Evolutionary conservation across 768 basidiomycete species (phyloP).

Genomic region (Russula sp.): DNA sequence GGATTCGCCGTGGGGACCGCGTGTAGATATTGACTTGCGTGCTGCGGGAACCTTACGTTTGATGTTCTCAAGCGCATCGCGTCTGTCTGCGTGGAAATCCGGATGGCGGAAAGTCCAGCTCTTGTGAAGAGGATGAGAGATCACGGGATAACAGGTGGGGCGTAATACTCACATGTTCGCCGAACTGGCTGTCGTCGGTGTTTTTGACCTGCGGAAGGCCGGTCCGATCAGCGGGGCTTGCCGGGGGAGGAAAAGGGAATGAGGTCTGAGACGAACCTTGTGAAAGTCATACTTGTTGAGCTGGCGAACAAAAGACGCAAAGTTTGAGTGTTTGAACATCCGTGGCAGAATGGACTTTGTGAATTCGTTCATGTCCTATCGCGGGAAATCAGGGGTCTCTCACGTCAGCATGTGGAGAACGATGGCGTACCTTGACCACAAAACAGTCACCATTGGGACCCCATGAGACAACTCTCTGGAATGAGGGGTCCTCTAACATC

Average conservation of each 20-base stretch:
- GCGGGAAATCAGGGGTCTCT: slow-evolving; percentile 23
- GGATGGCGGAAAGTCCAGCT: slow-evolving; percentile 55
- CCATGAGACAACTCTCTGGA: slow-evolving; percentile 77
- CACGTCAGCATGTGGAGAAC: slow-evolving; percentile 17
- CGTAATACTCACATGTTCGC: slow-evolving; percentile 48
- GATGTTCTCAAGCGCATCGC: slow-evolving; percentile 60
- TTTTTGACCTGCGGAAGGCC: slow-evolving; percentile 62
- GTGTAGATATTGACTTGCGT: slow-evolving; percentile 35
- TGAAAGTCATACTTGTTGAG: slow-evolving; percentile 97
- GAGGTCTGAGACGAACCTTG: slow-evolving; percentile 53
- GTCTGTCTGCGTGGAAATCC: slow-evolving; percentile 51
- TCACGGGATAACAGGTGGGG: slow-evolving; percentile 34
- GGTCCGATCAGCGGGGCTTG: slow-evolving; percentile 26
- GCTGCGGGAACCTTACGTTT: slow-evolving; percentile 54
- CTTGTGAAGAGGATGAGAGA: slow-evolving; percentile 29
- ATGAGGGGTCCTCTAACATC: slow-evolving; percentile 82
- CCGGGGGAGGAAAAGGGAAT: slow-evolving; percentile 15
- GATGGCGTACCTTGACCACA: slow-evolving; percentile 62
- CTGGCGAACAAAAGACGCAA: slow-evolving; percentile 88
- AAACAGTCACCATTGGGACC: slow-evolving; percentile 82
- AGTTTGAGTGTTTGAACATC: slow-evolving; percentile 95
- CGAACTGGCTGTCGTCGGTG: slow-evolving; percentile 72
- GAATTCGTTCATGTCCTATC: slow-evolving; percentile 90
- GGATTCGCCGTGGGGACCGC: slow-evolving; percentile 31
- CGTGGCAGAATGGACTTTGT: slow-evolving; percentile 85